Base-by-base conservation (phyloP, 257 asterid species). In the Solanum bukasovii region DNA sequence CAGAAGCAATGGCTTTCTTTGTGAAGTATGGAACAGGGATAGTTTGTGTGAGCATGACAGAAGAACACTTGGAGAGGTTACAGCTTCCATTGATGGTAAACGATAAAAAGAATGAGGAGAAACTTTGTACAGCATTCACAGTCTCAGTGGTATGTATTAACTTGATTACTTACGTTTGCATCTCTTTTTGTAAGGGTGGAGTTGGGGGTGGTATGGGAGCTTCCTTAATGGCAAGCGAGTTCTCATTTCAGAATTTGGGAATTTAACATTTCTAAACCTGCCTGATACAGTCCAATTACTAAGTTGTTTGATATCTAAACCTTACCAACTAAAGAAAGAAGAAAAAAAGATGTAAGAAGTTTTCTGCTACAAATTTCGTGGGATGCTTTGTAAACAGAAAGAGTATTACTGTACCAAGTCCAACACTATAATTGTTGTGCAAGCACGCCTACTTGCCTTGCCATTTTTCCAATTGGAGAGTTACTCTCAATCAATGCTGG, bases 1-100 rank as follows among this genome's bases (percentile, higher is more conserved):
- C 98, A 5, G 99, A 95, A 91, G 98, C 98, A 29, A 95, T 96
- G 99, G 99, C 99, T 82, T 97, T 97, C 92, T 91, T 97, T 88
- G 99, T 97, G 91, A 97, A 93, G 92, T 96, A 97, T 82, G 98
- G 99, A 86, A 97, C 99, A 83, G 99, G 99, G 78, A 97, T 97
- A 67, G 99, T 97, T 75, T 97, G 99, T 87, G 99, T 97, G 87
- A 97, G 99, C 94, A 97, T 97, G 99, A 88, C 92, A 88, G 98
- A 93, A 83, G 98, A 95, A 89, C 98, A 95, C 83, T 93, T 96
- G 91, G 98, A 96, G 91, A 94, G 99, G 90, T 88, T 97, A 92
- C 84, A 91, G 81, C 93, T 97, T 89, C 99, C 99, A 4, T 90
- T 96, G 92, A 97, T 97, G 99, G 99, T 97, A 44, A 92, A 92